Base-by-base conservation (phyloP, 495 filamentous ascomycete genomes). In the Neurospora sp. region DNA sequence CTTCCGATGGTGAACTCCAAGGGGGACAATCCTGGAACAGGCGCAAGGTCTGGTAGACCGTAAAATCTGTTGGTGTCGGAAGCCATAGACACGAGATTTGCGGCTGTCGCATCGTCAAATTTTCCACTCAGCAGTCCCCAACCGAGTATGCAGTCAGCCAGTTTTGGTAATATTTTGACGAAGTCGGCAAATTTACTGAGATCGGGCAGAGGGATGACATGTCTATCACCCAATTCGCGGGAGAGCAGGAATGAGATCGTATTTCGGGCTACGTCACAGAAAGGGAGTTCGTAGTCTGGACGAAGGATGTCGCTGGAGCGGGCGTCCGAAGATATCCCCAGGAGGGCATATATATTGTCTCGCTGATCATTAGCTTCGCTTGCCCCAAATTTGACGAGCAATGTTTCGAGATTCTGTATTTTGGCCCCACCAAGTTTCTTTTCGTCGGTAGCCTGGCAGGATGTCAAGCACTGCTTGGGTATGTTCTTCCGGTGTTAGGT, bases 391-490 rank as follows among this genome's bases (percentile, higher is more conserved):
- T 77, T 80, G 8, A 42, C 0, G 9, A 84, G 73, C 2, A 84
- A 73, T n/a, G 75, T 77, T 15, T 77, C 45, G 10, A 84, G 79
- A 21, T 77, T 39, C 28, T 73, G 76, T 1, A n/a, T 70, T 74
- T 42, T 76, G 13, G 1, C 42, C 70, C 79, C 79, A 82, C 80
- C 82, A 82, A 2, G 80, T 81, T 0, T 71, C 45, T 66, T 76
- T 48, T 17, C 80, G 73, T 0, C 73, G 73, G 11, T 36, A 42
- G 1, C 81, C 77, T 2, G 81, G 80, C 76, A 83, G 81, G 54
- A 83, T 79, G 45, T 83, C 81, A 15, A 83, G 76, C 2, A 83
- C 76, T 19, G 81, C 77, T 73, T 83, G 78, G 5, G 59, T 76
- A 71, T 76, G 75, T 8, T 31, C 1, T 0, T 74, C 39, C 6